Base-by-base conservation (phyloP, 1,284 basidiomycete species). In the Pseudozyma sp. region DNA sequence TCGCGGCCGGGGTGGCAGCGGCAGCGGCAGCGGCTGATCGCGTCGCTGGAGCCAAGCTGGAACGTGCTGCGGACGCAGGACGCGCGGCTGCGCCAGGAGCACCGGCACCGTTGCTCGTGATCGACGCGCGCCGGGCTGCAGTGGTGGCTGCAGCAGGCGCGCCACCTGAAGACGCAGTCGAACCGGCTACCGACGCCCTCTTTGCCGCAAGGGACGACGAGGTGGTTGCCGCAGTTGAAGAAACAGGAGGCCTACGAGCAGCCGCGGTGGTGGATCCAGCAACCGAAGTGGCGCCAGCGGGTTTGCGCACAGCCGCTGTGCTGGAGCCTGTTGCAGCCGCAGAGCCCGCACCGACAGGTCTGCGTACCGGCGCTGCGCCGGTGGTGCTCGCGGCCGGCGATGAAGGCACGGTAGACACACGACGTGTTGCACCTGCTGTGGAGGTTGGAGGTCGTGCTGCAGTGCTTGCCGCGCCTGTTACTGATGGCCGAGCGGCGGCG, bases 71-170 rank as follows among this genome's bases (percentile, higher is more conserved):
- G 1, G 61, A 61, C 16, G 63, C 48, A n/a, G 68, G 68, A 24
- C 64, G 59, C 33, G 54, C 39, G 9, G 61, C 51, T 14, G 67
- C 34, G 19, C 62, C 56, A 7, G 71, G 45, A 6, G 64, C 40
- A 40, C 60, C 71, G 16, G 59, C 60, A 9, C 59, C 56, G 35
- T 63, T 71, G 63, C 65, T 77, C 10, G 68, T 66, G 58, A 68
- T 65, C 45, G 68, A 68, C 16, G 71, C 56, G 1, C 71, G 57
- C 45, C 75, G 68, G 57, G 64, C 71, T 8, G 58, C 54, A 16
- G 67, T 59, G 9, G 60, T 45, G 19, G 72, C 51, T 24, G 66
- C 37, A 37, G 68, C 33, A 40, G 75, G 45, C 7, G 60, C 61
- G 17, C 55, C 49, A 8, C 58, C 52, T 1, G 67, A 62, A 3